phyloP scores from a whole-genome alignment of 1,284 basidiomycete species.

The Irpex sp. region DNA sequence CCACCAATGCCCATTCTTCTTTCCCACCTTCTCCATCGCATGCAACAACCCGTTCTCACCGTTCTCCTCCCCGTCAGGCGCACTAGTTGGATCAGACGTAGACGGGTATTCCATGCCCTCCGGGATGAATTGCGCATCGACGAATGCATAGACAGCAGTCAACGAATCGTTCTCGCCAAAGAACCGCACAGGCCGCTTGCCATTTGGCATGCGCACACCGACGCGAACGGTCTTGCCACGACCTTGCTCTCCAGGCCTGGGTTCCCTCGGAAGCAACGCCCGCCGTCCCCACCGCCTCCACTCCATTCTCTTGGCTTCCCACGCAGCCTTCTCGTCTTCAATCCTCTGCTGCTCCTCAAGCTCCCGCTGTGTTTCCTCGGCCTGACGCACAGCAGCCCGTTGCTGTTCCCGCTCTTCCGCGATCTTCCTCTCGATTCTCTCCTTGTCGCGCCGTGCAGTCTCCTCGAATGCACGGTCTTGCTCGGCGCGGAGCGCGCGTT shows the following conservation, averaged over 20 bases:
- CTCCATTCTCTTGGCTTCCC: constrained; percentile 34
- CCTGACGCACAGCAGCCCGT: constrained; percentile 26
- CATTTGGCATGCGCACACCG: constrained; percentile 67
- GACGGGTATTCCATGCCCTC: constrained; percentile 23
- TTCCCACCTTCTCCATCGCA: constrained; percentile 31
- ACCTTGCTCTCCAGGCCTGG: constrained; percentile 26
- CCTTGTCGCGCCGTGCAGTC: constrained; percentile 65
- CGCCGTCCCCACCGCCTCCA: constrained; percentile 52
- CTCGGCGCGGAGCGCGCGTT: constrained; percentile 66
- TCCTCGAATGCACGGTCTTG: constrained; percentile 80
- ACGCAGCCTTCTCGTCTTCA: constrained; percentile 29
- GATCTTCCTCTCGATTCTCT: constrained; percentile 54
- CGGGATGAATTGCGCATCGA: constrained; percentile 52
- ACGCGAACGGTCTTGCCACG: constrained; percentile 45
- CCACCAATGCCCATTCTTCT: constrained; percentile 52
- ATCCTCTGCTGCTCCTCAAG: constrained; percentile 27
- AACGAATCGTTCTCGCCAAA: constrained; percentile 53
- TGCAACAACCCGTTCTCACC: constrained; percentile 40
- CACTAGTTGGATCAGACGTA: constrained; percentile 39
- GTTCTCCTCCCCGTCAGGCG: constrained; percentile 30
- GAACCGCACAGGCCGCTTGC: constrained; percentile 52
- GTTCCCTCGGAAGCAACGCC: constrained; percentile 34
- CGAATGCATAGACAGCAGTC: constrained; percentile 65
- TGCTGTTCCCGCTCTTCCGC: constrained; percentile 38
- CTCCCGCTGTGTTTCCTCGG: constrained; percentile 28